Percentiles rank a stretch among this genome's conserved stretches.
phyloP scores from a whole-genome alignment of 2,329 filamentous ascomycete species.

The Scedosporium aurantiacum region DNA sequence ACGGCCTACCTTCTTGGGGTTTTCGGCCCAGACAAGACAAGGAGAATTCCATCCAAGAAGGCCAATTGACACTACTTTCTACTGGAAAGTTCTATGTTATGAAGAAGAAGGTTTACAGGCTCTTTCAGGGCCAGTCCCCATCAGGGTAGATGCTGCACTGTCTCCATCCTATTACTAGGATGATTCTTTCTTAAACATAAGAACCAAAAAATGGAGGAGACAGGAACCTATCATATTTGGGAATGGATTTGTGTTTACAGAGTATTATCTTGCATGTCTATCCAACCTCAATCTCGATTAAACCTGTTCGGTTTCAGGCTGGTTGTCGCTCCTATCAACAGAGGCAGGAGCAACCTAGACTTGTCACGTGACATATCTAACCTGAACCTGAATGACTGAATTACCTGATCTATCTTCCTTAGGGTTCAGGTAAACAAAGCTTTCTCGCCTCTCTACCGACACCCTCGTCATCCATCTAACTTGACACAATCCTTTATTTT shows the following conservation, averaged over 20 bases:
- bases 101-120: too few relatives aligned
- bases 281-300: too few relatives aligned
- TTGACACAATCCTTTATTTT: not conserved
- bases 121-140: not conserved
- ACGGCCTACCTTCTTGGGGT: constrained; percentile 46
- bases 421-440: constrained; percentile 1
- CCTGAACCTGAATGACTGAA: not conserved
- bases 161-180: not conserved
- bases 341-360: not conserved
- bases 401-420: not conserved
- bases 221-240: too few relatives aligned
- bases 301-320: too few relatives aligned
- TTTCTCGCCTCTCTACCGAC: not conserved
- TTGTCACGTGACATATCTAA: not conserved
- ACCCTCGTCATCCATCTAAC: not conserved
- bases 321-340: not conserved
- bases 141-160: not conserved
- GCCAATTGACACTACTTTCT: not conserved
- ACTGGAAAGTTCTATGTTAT: not conserved
- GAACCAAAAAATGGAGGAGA: too few relatives aligned
- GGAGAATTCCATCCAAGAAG: not conserved
- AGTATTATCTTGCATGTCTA: too few relatives aligned
- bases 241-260: too few relatives aligned
- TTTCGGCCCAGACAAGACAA: constrained; percentile 39
- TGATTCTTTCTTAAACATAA: too few relatives aligned